These are phyloP conservation scores for Aspergillus bombycis DNA, from an alignment of 2,329 filamentous ascomycete species.

Conservation along the genomic window DNA sequence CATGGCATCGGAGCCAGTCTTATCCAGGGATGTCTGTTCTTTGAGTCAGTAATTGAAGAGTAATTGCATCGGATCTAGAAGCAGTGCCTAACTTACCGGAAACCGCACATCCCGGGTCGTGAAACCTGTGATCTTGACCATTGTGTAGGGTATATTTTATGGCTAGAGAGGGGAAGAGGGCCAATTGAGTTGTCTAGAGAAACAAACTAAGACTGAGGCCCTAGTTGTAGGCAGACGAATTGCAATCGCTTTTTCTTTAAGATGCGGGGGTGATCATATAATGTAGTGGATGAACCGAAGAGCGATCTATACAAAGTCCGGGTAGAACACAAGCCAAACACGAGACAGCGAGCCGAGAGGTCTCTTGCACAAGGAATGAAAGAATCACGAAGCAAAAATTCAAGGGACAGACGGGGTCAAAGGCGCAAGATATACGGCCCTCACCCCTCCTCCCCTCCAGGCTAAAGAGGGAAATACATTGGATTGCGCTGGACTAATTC, in stretches of 20 bases:
- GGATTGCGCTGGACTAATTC: conserved; percentile 2
- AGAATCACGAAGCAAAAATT: background rate
- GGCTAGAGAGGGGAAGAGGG: background rate
- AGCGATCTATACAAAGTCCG: background rate
- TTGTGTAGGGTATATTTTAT: conserved; percentile 24
- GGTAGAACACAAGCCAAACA: background rate
- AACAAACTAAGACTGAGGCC: background rate
- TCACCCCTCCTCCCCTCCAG: conserved; percentile 6
- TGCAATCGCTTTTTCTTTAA: background rate
- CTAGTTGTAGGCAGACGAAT: conserved; percentile 8
- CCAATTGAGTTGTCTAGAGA: background rate
- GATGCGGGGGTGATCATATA: background rate
- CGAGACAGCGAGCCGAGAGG: background rate
- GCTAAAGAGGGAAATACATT: conserved; percentile 2
- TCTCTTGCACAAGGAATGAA: background rate
- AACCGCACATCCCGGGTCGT: conserved; percentile 75
- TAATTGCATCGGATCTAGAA: background rate
- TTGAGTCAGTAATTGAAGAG: conserved; percentile 6
- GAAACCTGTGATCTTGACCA: conserved; percentile 73
- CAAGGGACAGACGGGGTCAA: background rate
- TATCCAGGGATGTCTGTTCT: conserved; percentile 79
- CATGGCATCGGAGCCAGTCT: conserved; percentile 97
- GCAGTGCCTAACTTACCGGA: conserved; percentile 49
- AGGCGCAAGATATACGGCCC: conserved; percentile 4
- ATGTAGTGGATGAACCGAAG: background rate